Evolutionary conservation across 1,139 yeast genomes (phyloP).

Genomic region (Wickerhamomyces sp.): DNA sequence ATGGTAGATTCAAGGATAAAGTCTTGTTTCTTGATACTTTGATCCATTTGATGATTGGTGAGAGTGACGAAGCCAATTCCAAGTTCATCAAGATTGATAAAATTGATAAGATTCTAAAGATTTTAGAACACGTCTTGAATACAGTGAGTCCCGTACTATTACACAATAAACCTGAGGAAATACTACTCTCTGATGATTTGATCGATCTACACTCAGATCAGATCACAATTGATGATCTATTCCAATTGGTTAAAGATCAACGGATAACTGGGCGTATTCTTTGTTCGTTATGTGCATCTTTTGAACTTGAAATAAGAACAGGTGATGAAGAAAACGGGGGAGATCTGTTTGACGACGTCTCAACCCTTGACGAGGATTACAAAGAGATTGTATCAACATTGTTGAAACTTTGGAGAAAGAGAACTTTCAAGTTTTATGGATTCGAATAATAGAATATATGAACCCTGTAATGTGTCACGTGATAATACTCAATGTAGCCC

Average conservation of each 20-base stretch:
- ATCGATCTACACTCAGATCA: conserved; percentile 3
- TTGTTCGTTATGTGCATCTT: conserved; percentile 27
- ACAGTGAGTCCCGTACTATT: conserved; percentile 20
- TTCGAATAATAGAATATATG: conserved; percentile 1
- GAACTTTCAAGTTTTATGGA: not conserved
- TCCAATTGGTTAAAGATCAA: conserved; percentile 19
- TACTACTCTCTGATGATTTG: not conserved
- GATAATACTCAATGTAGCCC: not conserved
- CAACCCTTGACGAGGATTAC: not conserved
- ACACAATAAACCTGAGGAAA: conserved; percentile 5
- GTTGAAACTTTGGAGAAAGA: conserved; percentile 10
- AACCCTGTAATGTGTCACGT: conserved; percentile 1
- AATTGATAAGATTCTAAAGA: not conserved
- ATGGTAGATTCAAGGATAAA: not conserved
- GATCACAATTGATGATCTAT: conserved; percentile 17
- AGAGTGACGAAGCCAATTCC: conserved; percentile 14
- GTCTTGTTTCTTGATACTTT: conserved; percentile 16
- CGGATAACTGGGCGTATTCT: conserved; percentile 28
- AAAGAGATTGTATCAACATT: not conserved
- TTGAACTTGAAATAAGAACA: conserved; percentile 23
- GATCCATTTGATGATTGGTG: conserved; percentile 21
- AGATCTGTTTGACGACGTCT: not conserved
- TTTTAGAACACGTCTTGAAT: conserved; percentile 5
- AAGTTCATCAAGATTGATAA: conserved; percentile 6
- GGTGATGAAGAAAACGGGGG: conserved; percentile 4